Evolutionary conservation across 495 filamentous ascomycete species (phyloP).

Genomic region (Aspergillus incahuasiensis): DNA sequence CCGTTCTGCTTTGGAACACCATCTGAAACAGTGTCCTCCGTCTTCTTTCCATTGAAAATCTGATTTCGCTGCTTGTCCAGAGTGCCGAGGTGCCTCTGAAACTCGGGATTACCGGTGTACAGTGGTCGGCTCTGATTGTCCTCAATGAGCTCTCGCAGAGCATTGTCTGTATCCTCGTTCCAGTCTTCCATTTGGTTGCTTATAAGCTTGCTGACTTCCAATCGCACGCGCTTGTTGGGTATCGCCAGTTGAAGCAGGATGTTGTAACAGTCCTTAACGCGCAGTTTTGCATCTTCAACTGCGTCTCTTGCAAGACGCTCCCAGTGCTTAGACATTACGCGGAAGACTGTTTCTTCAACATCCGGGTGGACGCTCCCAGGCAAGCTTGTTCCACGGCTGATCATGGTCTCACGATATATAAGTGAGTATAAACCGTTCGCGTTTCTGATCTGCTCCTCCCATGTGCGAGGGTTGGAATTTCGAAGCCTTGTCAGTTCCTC

Average conservation of each 20-base stretch:
- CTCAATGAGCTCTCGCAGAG: neutral
- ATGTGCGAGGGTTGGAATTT: neutral
- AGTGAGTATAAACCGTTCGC: neutral
- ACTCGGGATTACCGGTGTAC: neutral
- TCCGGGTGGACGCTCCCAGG: slow-evolving; percentile 7
- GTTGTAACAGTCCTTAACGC: neutral
- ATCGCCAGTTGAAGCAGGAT: slow-evolving; percentile 7
- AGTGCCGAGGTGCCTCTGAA: neutral
- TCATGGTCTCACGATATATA: slow-evolving; percentile 3
- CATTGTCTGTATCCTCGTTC: slow-evolving; percentile 5
- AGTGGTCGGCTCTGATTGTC: neutral
- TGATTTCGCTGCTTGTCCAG: neutral
- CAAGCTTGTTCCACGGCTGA: neutral
- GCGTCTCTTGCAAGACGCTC: neutral
- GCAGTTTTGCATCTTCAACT: slow-evolving; percentile 1
- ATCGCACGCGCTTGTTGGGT: slow-evolving; percentile 7
- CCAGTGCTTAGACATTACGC: slow-evolving; percentile 5
- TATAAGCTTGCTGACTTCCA: slow-evolving; percentile 5
- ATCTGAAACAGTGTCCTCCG: neutral
- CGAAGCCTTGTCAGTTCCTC: neutral
- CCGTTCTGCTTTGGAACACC: neutral
- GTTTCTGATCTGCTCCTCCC: neutral
- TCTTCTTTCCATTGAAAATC: neutral
- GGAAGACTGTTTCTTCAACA: slow-evolving; percentile 11
- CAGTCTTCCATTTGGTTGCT: neutral